Percentiles rank a stretch among this genome's conserved stretches.
Conservation (phyloP, 106 monocot species). For the Iris macrosiphon region DNA sequence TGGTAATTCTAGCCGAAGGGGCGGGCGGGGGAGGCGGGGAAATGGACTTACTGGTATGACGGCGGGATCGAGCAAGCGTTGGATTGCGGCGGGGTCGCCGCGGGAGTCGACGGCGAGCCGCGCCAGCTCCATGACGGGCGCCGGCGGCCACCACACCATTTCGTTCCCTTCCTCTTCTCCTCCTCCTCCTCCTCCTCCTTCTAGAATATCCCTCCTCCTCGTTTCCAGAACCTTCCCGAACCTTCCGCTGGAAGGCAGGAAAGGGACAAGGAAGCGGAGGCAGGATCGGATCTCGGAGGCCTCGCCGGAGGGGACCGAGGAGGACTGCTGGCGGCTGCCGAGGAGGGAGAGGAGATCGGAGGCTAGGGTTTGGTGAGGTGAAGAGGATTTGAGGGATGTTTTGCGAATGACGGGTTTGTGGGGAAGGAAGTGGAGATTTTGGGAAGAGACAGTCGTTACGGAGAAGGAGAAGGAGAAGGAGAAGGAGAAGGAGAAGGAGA, state of each 20-base stretch:
- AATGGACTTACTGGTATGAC: no score
- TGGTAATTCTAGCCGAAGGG: no score
- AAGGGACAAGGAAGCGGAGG: constrained; percentile 78
- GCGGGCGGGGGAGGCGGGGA: no score
- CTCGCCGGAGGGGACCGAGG: constrained; percentile 28
- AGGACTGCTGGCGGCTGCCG: constrained; percentile 25
- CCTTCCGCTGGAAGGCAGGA: not conserved
- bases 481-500: constrained; percentile 14
- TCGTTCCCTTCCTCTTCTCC: constrained; percentile 17
- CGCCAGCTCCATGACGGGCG: constrained; percentile 85
- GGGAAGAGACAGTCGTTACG: not conserved
- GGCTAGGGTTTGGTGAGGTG: constrained; percentile 18
- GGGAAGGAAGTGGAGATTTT: not conserved
- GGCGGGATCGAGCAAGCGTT: constrained; percentile 68
- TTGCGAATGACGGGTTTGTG: constrained; percentile 3
- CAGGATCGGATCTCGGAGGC: constrained; percentile 47
- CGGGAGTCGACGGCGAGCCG: constrained; percentile 83
- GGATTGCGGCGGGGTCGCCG: constrained; percentile 64
- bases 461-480: constrained; percentile 14
- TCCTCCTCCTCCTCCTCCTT: not conserved
- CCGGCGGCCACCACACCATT: constrained; percentile 83
- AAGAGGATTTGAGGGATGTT: constrained; percentile 6
- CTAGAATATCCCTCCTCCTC: constrained; percentile 9
- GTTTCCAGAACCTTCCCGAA: not conserved
- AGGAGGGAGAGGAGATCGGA: constrained; percentile 51